These are phyloP conservation scores for Fraxinus americana DNA, from an alignment of 257 asterid genomes.

Conservation along the genomic window DNA sequence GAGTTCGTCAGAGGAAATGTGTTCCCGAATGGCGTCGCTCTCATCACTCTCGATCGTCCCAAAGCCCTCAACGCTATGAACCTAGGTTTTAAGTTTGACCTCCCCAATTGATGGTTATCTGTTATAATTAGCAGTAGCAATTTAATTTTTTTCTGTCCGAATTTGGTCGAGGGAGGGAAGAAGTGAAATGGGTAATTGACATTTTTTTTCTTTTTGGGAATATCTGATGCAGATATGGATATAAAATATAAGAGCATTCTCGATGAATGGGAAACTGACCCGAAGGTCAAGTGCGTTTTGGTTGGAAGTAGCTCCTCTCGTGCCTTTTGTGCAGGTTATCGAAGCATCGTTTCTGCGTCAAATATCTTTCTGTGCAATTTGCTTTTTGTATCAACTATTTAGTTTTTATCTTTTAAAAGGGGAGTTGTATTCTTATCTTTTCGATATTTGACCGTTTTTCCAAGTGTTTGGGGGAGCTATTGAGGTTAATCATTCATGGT, in stretches of 20 bases:
- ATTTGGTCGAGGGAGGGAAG: neutral
- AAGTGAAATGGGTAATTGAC: neutral
- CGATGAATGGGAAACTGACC: slow-evolving; percentile 91
- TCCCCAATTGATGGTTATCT: neutral
- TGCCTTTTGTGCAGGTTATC: slow-evolving; percentile 91
- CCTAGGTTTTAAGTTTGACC: slow-evolving; percentile 47
- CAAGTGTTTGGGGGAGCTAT: slow-evolving; percentile 34
- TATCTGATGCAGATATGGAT: slow-evolving; percentile 77
- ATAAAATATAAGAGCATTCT: slow-evolving; percentile 70
- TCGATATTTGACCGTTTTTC: neutral
- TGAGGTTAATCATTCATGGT: too few relatives aligned
- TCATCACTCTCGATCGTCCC: slow-evolving; percentile 94
- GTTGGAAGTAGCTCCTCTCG: slow-evolving; percentile 87
- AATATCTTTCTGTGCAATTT: neutral
- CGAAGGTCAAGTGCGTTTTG: slow-evolving; percentile 85
- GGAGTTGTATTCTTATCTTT: neutral
- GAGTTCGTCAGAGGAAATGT: slow-evolving; percentile 81
- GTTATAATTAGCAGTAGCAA: neutral
- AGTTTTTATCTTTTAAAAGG: slow-evolving; percentile 5
- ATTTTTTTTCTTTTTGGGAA: neutral
- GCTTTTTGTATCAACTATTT: neutral
- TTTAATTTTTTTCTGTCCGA: neutral
- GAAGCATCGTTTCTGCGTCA: neutral
- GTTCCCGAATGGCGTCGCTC: slow-evolving; percentile 76
- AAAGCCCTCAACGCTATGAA: slow-evolving; percentile 97